phyloP scores from a whole-genome alignment of 768 basidiomycete species.

The Agaricus bisporus region DNA sequence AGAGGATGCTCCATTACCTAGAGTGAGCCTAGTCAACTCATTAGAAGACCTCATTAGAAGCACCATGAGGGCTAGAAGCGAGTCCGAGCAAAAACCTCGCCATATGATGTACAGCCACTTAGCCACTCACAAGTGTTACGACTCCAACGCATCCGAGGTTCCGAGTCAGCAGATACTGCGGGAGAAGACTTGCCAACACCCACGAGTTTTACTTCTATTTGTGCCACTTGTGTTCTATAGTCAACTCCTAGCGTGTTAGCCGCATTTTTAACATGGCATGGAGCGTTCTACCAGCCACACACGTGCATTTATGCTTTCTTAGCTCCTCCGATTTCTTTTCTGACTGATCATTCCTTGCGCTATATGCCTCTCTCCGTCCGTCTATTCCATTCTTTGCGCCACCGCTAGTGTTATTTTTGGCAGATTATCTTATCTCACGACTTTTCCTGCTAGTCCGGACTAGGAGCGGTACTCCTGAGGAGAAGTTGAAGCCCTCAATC shows the following conservation, averaged over 20 bases:
- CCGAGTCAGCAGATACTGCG: conserved; percentile 3
- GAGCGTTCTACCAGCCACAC: not conserved
- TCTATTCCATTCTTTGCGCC: not conserved
- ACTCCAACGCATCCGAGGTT: not conserved
- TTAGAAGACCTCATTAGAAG: conserved; percentile 11
- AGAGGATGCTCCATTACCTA: not conserved
- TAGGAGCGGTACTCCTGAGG: not conserved
- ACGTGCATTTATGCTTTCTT: not conserved
- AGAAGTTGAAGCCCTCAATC: not conserved
- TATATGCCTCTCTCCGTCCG: not conserved
- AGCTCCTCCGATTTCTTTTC: not conserved
- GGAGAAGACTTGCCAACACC: not conserved
- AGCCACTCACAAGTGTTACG: not conserved
- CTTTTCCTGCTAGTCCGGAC: not conserved
- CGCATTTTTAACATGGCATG: not conserved
- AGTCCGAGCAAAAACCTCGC: not conserved
- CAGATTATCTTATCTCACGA: not conserved
- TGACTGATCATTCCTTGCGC: not conserved
- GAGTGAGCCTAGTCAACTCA: not conserved
- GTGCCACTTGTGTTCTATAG: not conserved
- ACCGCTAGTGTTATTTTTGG: not conserved
- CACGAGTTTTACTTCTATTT: not conserved
- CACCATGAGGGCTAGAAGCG: no score
- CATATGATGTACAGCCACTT: conserved; percentile 2
- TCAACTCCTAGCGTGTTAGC: not conserved